Base-by-base conservation (phyloP, 805 yeast genomes). In the Kodamaea neixiangensis region DNA sequence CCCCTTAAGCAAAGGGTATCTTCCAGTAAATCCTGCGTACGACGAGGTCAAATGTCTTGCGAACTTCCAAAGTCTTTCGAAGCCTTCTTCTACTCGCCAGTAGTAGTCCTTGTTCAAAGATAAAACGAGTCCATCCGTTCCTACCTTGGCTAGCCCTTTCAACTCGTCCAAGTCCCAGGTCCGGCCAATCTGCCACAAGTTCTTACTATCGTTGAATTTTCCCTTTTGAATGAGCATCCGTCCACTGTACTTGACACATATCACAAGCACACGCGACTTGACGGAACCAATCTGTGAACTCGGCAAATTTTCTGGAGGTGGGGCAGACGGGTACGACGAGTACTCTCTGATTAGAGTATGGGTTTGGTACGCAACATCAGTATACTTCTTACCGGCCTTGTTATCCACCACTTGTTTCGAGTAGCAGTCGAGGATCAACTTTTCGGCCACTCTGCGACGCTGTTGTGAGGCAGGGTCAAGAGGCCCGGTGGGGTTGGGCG, bases 161-260 rank as follows among this genome's bases (percentile, higher is more conserved):
- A 93, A 71, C 58, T 89, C 96, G 53, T 81, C 87, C 59, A 93
- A 71, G 54, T 82, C 84, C 98, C 98, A 92, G 2, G 96, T 87
- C 61, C 97, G 80, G 29, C 98, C 98, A 47, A 92, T 89, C 68
- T 92, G 97, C 59, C 87, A 82, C 1, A 84, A 66, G 0, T 87
- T 85, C 58, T 88, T 87, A 34, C 59, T 63, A 7, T 80, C 73
- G 58, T 87, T 86, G 64, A 82, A 90, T 60, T 96, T 84, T 1
- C 96, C 97, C 67, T 93, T 92, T 64, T 91, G 97, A 10, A 92
- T 59, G 51, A 84, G 76, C 29, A 88, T 85, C 20, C 86, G 70
- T 0, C 93, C 93, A 5, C 85, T 77, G 44, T 79, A 74, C 62
- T 86, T 82, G 2, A 80, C 81, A 34, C 92, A 82, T 17, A 85